Evolutionary conservation across 345 rosid genomes (phyloP), one percentile per base, ranked within the genome.

Genomic region (Geranium rotundifolium): DNA sequence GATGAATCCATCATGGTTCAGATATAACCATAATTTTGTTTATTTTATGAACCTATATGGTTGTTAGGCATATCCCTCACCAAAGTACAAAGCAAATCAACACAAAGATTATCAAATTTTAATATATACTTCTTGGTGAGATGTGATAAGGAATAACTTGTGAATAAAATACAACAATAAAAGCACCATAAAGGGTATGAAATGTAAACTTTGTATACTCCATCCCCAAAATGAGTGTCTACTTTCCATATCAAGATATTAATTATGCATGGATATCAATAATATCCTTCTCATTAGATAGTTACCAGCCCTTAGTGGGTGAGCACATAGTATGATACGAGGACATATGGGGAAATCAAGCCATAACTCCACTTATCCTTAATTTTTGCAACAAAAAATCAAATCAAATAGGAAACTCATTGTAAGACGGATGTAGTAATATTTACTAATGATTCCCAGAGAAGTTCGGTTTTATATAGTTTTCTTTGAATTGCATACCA

Each of bases 191-290:
- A 34, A 34, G 41, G 41, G 41, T 23, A 23, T 23, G 27, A 23
- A 23, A 23, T 23, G 27, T 23, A 23, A 23, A 23, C 27, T 1
- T 23, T 23, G 27, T 23, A 23, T 23, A 23, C 27, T 34, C 41
- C 41, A 34, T 34, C 41, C 6, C 98, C 95, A 89, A 79, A 83
- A 84, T 84, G 72, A 92, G 89, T 62, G 87, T 61, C 20, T 85
- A 72, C 82, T 90, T 74, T 85, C 87, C 98, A 89, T 92, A 92
- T 96, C 89, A 64, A 87, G 52, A 23, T 0, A 92, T 81, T 4
- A 95, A 92, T 68, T 82, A 66, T 23, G 96, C 71, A 60, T 93
- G 79, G 52, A 92, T 79, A 89, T 76, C 78, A 80, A 92, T 80
- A 8, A 89, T 85, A 34, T 72, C 85, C 41, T 34, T 34, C 41